A percentile compares a stretch with the other conserved stretches of the same genome.
phyloP scores from a whole-genome alignment of 441 rosid species.

The Bocquillonia castaneifolia region DNA sequence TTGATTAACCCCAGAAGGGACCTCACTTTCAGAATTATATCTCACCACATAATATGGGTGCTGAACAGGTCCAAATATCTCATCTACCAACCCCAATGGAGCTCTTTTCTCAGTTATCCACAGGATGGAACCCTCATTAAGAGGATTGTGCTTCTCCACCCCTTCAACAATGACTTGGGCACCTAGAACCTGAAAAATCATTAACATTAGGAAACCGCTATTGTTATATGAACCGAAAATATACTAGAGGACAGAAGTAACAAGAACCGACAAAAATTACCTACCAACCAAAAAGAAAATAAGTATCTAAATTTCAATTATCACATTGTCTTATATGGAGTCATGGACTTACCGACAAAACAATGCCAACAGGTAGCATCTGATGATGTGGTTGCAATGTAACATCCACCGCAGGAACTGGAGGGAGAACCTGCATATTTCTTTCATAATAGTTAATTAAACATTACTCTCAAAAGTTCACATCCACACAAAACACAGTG shows the following conservation, averaged over 20 bases:
- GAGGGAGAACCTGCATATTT: conserved; percentile 66
- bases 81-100: conserved; percentile 80
- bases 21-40: conserved; percentile 83
- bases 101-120: conserved; percentile 70
- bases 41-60: conserved; percentile 81
- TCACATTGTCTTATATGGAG: not conserved
- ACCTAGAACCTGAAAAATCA: conserved; percentile 50
- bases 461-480: not conserved
- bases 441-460: not conserved
- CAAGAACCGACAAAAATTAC: too few species aligned
- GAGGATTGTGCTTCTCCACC: conserved; percentile 70
- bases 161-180: conserved; percentile 89
- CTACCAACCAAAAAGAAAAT: not conserved
- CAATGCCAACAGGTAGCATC: conserved; percentile 68
- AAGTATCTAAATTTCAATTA: not conserved
- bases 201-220: conserved; percentile 8
- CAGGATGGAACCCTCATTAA: conserved; percentile 78
- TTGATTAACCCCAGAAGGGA: conserved; percentile 53
- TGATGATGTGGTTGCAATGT: conserved; percentile 59
- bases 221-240: not conserved
- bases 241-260: too few species aligned
- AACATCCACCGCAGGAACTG: conserved; percentile 66
- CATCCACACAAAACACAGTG: not conserved
- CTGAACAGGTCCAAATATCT: conserved; percentile 92
- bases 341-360: conserved; percentile 58